Conservation (phyloP, 345 rosid species). For the Eucalyptus marginata region DNA sequence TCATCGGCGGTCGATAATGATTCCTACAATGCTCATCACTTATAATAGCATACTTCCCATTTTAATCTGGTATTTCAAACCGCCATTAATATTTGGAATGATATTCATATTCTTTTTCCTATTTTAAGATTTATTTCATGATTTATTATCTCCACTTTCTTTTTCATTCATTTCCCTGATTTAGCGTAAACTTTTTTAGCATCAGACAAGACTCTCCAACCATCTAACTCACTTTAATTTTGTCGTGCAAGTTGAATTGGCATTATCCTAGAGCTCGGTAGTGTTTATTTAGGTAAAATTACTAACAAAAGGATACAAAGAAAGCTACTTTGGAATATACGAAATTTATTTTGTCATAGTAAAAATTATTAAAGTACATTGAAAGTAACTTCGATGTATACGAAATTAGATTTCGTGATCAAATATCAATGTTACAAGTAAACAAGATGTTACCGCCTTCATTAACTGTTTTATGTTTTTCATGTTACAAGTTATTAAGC, state of each 20-base stretch:
- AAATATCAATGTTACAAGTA: background rate
- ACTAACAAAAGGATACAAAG: background rate
- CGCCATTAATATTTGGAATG: background rate
- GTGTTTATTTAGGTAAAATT: background rate
- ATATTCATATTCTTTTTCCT: background rate
- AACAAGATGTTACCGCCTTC: background rate
- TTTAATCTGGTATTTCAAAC: background rate
- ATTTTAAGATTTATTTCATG: background rate
- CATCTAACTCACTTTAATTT: background rate
- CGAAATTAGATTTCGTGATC: background rate
- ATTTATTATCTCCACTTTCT: background rate
- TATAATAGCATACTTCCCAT: background rate
- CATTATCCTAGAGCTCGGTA: background rate
- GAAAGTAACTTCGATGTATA: background rate
- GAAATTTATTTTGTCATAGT: background rate
- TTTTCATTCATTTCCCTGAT: background rate
- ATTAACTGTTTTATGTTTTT: background rate
- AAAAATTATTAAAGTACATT: background rate
- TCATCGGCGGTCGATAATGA: background rate
- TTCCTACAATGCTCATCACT: background rate
- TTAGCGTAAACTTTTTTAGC: background rate
- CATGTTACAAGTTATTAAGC: background rate
- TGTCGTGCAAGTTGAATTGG: background rate
- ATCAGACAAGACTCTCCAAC: background rate
- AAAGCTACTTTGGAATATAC: background rate